Conservation (phyloP, 1,284 basidiomycete species). For the Cutaneotrichosporon cutaneum region DNA sequence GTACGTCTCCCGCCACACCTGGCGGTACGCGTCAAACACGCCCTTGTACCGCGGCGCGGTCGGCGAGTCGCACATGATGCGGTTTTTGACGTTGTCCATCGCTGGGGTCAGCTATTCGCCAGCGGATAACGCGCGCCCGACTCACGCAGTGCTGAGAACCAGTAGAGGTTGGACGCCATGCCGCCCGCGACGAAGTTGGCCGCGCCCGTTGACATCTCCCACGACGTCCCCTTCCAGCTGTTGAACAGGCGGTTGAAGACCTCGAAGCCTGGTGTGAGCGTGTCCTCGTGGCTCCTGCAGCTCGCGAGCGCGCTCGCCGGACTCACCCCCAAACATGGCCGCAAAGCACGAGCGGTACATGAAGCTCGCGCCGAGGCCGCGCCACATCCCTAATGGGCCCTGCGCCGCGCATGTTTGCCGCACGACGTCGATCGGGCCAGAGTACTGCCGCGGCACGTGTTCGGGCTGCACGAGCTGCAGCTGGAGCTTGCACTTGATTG, state of each 20-base stretch:
- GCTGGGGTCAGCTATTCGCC: conserved; percentile 26
- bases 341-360: conserved; percentile 50
- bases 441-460: conserved; percentile 38
- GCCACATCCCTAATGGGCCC: conserved; percentile 51
- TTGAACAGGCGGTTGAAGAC: conserved; percentile 51
- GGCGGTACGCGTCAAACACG: conserved; percentile 44
- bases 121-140: not conserved
- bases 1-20: conserved; percentile 43
- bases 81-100: conserved; percentile 52
- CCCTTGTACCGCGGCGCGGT: conserved; percentile 44
- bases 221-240: conserved; percentile 48
- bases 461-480: conserved; percentile 44
- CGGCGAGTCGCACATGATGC: conserved; percentile 51
- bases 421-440: conserved; percentile 49
- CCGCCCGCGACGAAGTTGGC: conserved; percentile 52
- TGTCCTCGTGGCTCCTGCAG: not conserved
- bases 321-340: conserved; percentile 52
- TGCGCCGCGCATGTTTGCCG: conserved; percentile 44
- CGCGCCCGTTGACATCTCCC: conserved; percentile 44
- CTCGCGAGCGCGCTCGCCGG: not conserved
- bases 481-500: conserved; percentile 53
- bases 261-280: conserved; percentile 45
- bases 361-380: conserved; percentile 48
- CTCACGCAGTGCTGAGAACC: conserved; percentile 48
- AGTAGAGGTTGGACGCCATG: conserved; percentile 52